A percentile compares a stretch with the other conserved stretches of the same genome.
These are phyloP conservation scores for Anthracocystis setariae DNA, from an alignment of 1,284 basidiomycete genomes.

Conservation along the genomic window DNA sequence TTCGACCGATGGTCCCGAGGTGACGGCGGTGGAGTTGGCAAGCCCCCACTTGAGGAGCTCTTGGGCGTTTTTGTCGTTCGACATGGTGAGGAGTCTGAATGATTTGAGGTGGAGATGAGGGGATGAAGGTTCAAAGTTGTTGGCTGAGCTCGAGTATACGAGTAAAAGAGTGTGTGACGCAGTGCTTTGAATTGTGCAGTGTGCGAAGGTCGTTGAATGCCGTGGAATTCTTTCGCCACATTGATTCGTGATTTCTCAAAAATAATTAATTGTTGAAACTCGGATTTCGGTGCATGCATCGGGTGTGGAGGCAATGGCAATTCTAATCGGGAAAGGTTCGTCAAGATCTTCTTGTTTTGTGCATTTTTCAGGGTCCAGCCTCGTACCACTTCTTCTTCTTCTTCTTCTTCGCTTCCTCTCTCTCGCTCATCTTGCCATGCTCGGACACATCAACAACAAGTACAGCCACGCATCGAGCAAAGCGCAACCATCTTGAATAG, in stretches of 20 bases:
- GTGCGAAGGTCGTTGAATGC: conserved; percentile 24
- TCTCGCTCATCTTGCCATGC: background rate
- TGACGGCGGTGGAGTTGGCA: conserved; percentile 28
- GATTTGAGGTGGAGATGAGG: background rate
- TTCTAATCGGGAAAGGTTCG: too few species aligned
- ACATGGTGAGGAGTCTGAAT: conserved; percentile 28
- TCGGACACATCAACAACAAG: background rate
- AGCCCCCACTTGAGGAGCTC: conserved; percentile 64
- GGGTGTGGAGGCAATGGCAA: conserved; percentile 26
- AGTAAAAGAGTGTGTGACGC: background rate
- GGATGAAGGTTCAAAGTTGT: background rate
- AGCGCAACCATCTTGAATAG: too few species aligned
- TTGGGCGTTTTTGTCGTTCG: conserved; percentile 57
- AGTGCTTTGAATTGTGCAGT: background rate
- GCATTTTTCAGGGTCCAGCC: conserved; percentile 31
- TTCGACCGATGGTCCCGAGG: conserved; percentile 39
- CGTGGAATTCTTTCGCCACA: conserved; percentile 21
- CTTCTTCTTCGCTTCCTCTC: conserved; percentile 1
- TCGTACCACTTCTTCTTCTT: background rate
- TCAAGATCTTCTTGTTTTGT: background rate
- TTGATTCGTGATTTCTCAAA: too few species aligned
- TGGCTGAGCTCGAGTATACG: background rate
- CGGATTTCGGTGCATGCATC: conserved; percentile 15
- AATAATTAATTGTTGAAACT: background rate
- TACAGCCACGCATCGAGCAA: too few species aligned